Evolutionary conservation across 768 basidiomycete genomes (phyloP), one percentile per base, ranked within the genome.

Genomic region (Trametes cingulata): DNA sequence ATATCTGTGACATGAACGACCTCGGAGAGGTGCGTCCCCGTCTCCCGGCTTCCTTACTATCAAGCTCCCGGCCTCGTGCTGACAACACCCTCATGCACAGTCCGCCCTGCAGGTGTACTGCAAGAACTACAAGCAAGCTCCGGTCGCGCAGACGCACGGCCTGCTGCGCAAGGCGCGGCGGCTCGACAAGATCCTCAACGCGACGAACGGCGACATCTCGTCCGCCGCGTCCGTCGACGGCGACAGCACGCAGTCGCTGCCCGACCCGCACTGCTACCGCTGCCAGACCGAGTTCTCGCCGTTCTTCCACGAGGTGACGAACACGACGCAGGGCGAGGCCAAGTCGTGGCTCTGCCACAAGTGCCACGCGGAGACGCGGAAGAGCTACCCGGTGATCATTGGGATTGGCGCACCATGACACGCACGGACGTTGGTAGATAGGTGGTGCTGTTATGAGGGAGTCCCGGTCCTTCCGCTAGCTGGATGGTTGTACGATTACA

Each of bases 81-180:
- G 17, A 42, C 39, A 15, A 17, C 33, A 25, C 54, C 7, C 27
- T 19, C 41, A 6, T 39, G 42, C 19, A 36, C 64, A 97, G 95
- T 93, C 93, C 10, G 91, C 93, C 0, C 80, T 98, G 19, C 93
- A 97, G 74, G 85, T 91, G 13, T 98, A 91, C 71, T 88, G 88
- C 53, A 83, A 83, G 60, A 80, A 83, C 12, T 95, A 94, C 79
- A 98, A 98, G 73, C 88, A 88, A 67, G 87, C 88, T 7, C 78
- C 80, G 1, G 76, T 86, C 2, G 77, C 78, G 13, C 86, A 90
- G 66, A 86, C 92, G 1, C 93, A 96, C 71, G 90, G 86, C 2
- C 81, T 95, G 6, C 82, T 97, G 24, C 90, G 96, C 51, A 95
- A 95, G 73, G 95, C 95, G 8, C 84, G 85, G 17, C 85, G 93